Evolutionary conservation across 805 yeast genomes (phyloP), one percentile per base, ranked within the genome.

Genomic region (Tanozyma kutaoensis): DNA sequence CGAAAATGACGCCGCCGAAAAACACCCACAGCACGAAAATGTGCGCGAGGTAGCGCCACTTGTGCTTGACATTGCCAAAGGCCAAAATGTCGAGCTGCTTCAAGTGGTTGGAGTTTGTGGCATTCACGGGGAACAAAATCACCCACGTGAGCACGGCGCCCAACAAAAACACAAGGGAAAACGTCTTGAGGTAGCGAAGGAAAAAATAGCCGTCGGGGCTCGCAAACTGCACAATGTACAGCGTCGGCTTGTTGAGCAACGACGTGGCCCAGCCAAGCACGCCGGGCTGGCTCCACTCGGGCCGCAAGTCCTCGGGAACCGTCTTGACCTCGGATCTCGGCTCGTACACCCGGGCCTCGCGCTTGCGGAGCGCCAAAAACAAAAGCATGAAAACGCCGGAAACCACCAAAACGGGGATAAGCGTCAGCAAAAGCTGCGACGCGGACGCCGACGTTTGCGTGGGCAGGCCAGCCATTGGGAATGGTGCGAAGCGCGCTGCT

Each of bases 121-220:
- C 85, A 49, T 76, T 74, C 23, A 80, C 71, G 1, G 93, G 77
- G 40, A 80, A 63, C 28, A 80, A 54, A 28, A 80, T 61, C 19
- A 86, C 86, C 67, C 79, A 72, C 14, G 72, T 37, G 14, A 77
- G 37, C 9, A 70, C 27, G 27, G 73, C 68, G 2, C 74, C 74
- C 5, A 71, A 15, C 8, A 72, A 35, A 19, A 76, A 69, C 21
- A 76, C 34, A 8, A 60, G 36, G 4, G 65, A 62, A 34, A 75
- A 71, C 16, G 72, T 64, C 24, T 69, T 63, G 30, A 80, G 41
- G 42, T 67, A 79, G 35, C 93, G 62, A 27, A 77, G 49, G 45
- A 73, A 79, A 45, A 80, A 73, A 46, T 76, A 80, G 2, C 91
- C 91, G 50, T 80, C 93, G 18, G 72, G 48, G 28, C 86, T 80